These are phyloP conservation scores for Tolypocladium album DNA, from an alignment of 2,329 filamentous ascomycete species.

Conservation along the genomic window DNA sequence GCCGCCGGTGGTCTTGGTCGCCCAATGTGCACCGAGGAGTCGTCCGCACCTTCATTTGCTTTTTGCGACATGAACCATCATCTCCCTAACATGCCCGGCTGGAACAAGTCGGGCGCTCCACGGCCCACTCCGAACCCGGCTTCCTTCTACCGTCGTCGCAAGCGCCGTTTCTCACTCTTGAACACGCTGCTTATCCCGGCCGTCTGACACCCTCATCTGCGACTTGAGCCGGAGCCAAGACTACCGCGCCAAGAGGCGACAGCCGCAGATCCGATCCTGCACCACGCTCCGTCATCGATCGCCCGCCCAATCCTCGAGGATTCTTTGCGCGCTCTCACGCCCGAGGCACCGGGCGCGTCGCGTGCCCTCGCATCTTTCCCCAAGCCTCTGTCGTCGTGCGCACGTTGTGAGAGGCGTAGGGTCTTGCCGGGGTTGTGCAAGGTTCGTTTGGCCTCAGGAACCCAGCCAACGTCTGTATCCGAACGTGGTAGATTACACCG, in stretches of 20 bases:
- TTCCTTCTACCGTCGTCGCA: background rate
- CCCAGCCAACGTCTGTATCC: background rate
- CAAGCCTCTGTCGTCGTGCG: background rate
- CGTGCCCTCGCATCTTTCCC: background rate
- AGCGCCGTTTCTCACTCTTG: too few species aligned
- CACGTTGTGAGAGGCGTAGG: background rate
- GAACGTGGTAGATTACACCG: background rate
- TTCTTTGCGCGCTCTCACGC: background rate
- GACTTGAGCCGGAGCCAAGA: background rate
- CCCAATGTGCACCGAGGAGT: background rate
- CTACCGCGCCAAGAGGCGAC: background rate
- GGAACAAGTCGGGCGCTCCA: background rate
- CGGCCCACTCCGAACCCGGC: background rate
- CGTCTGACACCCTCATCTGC: background rate
- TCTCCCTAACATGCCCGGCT: slow-evolving; percentile 3
- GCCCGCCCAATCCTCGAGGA: background rate
- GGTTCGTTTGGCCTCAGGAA: background rate
- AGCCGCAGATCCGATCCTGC: background rate
- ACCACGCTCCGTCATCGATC: background rate
- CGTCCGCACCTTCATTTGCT: background rate
- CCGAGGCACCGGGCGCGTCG: background rate
- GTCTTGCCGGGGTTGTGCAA: background rate
- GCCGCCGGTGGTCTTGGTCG: background rate
- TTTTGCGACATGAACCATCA: background rate
- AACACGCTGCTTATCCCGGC: background rate